These are phyloP conservation scores for Claviceps capensis DNA, from an alignment of 2,329 filamentous ascomycete genomes.

Conservation along the genomic window DNA sequence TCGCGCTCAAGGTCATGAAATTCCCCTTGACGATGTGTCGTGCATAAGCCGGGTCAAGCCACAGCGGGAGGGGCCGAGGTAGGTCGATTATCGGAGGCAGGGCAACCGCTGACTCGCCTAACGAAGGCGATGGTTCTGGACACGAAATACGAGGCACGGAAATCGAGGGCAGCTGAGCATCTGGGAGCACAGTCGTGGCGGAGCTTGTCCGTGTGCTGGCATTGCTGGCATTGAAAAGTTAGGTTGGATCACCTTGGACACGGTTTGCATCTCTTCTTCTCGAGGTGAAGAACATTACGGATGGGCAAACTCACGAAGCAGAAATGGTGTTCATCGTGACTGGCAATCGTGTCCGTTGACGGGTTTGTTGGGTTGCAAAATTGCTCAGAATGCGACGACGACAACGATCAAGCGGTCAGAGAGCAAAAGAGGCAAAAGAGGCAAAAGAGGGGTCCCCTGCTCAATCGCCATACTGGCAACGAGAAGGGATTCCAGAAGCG, in stretches of 20 bases:
- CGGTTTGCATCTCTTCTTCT: not conserved
- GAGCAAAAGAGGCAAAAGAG: too few species aligned
- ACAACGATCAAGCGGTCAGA: too few species aligned
- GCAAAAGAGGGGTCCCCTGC: too few species aligned
- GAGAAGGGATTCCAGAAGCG: too few species aligned
- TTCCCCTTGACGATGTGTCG: constrained; percentile 92
- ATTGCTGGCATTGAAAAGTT: constrained; percentile 1
- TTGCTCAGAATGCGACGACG: too few species aligned
- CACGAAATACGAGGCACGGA: not conserved
- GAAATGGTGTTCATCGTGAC: constrained; percentile 1
- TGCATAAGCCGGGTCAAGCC: constrained; percentile 61
- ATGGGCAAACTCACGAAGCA: not conserved
- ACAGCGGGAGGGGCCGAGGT: constrained; percentile 55
- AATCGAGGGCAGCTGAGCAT: not conserved
- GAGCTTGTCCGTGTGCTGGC: not conserved
- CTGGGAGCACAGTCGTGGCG: not conserved
- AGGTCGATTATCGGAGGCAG: not conserved
- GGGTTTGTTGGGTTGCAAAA: not conserved
- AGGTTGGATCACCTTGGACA: not conserved
- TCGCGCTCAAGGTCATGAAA: constrained; percentile 87
- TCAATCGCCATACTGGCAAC: too few species aligned
- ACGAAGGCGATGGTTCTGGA: not conserved
- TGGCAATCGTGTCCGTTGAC: not conserved
- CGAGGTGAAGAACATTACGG: not conserved
- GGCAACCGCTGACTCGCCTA: not conserved